Percentiles rank a stretch among this genome's conserved stretches.
Conservation (phyloP, 148 eudicot genomes). For the Cornus suecica region DNA sequence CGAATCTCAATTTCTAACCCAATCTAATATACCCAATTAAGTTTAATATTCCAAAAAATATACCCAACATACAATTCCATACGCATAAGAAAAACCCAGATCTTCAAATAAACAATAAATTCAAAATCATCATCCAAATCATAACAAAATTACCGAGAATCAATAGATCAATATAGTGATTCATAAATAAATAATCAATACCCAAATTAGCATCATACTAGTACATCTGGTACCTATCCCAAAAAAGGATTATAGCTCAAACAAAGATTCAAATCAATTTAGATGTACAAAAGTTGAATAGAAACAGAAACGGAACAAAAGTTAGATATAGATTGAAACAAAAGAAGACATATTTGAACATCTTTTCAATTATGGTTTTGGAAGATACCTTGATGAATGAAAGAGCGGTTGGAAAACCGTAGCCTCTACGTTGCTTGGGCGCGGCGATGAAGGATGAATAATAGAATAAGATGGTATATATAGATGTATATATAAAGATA, state of each 20-base stretch:
- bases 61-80: not conserved
- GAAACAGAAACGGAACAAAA: not conserved
- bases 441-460: not conserved
- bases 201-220: not conserved
- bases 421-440: constrained; percentile 2
- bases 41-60: too few species aligned
- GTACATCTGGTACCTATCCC: not conserved
- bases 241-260: not conserved
- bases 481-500: too few species aligned
- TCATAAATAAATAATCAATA: not conserved
- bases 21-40: not conserved
- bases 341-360: not conserved
- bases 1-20: not conserved
- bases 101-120: not conserved
- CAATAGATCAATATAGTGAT: not conserved
- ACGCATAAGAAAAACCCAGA: not conserved
- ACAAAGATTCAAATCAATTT: not conserved
- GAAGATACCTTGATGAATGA: not conserved
- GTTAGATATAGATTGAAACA: not conserved
- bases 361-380: not conserved
- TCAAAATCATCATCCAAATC: not conserved
- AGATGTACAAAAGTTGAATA: not conserved
- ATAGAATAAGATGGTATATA: not conserved
- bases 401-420: not conserved
- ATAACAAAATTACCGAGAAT: not conserved